Evolutionary conservation across 2,329 filamentous ascomycete genomes (phyloP).

Genomic region (Pseudogymnoascus sp.): DNA sequence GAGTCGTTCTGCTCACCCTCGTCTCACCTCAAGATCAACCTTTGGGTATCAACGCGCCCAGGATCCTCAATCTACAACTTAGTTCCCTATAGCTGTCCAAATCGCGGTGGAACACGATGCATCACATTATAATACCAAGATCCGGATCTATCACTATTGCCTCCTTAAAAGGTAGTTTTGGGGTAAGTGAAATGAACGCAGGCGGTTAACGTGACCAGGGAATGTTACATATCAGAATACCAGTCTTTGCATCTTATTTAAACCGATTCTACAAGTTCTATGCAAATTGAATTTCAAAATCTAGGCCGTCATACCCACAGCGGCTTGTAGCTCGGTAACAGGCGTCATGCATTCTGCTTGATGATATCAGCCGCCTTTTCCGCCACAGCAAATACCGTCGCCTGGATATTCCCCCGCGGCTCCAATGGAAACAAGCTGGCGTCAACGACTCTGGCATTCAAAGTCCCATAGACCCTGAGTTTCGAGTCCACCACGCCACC

Average conservation of each 20-base stretch:
- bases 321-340: background rate
- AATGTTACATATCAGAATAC: background rate
- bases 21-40: too few species aligned
- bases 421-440: conserved; percentile 11
- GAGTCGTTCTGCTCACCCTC: too few species aligned
- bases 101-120: too few species aligned
- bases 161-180: too few species aligned
- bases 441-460: background rate
- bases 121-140: too few species aligned
- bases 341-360: background rate
- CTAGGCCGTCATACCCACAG: background rate
- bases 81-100: too few species aligned
- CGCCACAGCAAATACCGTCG: conserved; percentile 7
- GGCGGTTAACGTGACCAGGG: background rate
- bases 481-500: conserved; percentile 16
- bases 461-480: conserved; percentile 9
- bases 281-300: background rate
- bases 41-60: too few species aligned
- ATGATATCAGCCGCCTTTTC: conserved; percentile 10
- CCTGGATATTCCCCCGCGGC: conserved; percentile 4
- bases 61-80: too few species aligned
- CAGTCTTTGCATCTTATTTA: background rate
- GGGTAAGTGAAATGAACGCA: too few species aligned
- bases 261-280: background rate
- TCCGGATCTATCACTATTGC: background rate